Evolutionary conservation across 768 basidiomycete genomes (phyloP), one percentile per base, ranked within the genome.

Genomic region (Goffeauzyma gilvescens): DNA sequence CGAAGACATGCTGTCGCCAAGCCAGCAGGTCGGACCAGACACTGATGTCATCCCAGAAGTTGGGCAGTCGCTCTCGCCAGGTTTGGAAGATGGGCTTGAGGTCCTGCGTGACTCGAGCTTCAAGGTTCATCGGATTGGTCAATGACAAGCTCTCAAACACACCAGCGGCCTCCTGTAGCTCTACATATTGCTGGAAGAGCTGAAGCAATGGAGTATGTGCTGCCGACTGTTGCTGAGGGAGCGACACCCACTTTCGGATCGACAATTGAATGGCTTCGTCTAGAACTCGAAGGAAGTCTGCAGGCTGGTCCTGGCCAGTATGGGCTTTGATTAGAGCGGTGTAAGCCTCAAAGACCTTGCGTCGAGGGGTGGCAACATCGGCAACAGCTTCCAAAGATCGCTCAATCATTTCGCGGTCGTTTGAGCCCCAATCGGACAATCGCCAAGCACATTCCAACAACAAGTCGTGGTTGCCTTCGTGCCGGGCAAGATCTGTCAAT

Each of bases 11-110:
- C 63, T 96, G 93, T 42, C 93, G 69, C 93, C 93, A 98, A 13
- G 89, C 86, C 3, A 98, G 85, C n/a, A 98, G 72, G 64, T 98
- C 93, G 49, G 82, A 86, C 93, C 93, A 98, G 48, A 96, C 81
- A 50, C 80, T 85, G 65, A 98, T 95, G 58, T 98, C 93, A 58
- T 98, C 93, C 61, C 84, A 82, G 32, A 80, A 71, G 63, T 95
- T 90, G 2, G 93, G 93, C 10, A 98, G 71, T 24, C 93, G 77
- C 59, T 96, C 93, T 44, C 93, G 74, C 93, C 93, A 96, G 0
- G 86, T 85, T 54, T 86, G 82, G 36, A 98, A 75, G 41, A 95
- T 83, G 72, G 82, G 79, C 67, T 96, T 98, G 50, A 96, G 70
- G 58, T 98, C 93, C 24, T 46, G 48, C 2, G 78, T 78, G 0